Percentiles rank a stretch among this genome's conserved stretches.
These are phyloP conservation scores for Gossypium raimondii DNA, from an alignment of 345 rosid species.

Conservation along the genomic window DNA sequence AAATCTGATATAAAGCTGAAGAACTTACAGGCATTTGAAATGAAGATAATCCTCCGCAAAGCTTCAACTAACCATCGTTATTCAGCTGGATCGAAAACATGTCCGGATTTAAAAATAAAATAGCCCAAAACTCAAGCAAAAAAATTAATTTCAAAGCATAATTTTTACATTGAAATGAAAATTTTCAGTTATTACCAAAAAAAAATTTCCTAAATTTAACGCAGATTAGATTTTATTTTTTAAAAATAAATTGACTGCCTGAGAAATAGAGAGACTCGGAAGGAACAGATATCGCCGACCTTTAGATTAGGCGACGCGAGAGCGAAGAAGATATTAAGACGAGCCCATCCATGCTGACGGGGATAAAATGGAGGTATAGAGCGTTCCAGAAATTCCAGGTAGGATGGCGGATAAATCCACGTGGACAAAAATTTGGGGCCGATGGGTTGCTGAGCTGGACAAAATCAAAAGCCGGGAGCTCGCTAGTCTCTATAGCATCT, in stretches of 20 bases:
- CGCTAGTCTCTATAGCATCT: not conserved
- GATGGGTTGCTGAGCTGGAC: conserved; percentile 35
- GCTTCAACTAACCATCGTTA: conserved; percentile 23
- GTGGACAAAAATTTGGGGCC: conserved; percentile 14
- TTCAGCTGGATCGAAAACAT: conserved; percentile 21
- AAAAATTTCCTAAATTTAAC: not conserved
- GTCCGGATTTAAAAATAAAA: conserved; percentile 8
- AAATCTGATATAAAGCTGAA: not conserved
- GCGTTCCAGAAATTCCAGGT: conserved; percentile 31
- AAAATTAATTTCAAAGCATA: not conserved
- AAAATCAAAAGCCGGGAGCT: conserved; percentile 38
- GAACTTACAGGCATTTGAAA: conserved; percentile 19
- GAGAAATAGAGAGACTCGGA: conserved; percentile 18
- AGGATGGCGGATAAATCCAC: conserved; percentile 29
- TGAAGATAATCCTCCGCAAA: conserved; percentile 16
- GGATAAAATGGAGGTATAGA: conserved; percentile 41
- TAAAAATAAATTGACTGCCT: conserved; percentile 7
- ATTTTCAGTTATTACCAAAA: not conserved
- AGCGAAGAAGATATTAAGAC: conserved; percentile 23
- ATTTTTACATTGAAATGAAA: not conserved
- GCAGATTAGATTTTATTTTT: conserved; percentile 10
- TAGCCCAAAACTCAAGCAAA: conserved; percentile 10
- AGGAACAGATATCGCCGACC: conserved; percentile 26
- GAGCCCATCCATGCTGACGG: conserved; percentile 31
- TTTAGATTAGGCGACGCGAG: conserved; percentile 14